These are phyloP conservation scores for Leccinum obscurum DNA, from an alignment of 768 basidiomycete species.

Conservation along the genomic window DNA sequence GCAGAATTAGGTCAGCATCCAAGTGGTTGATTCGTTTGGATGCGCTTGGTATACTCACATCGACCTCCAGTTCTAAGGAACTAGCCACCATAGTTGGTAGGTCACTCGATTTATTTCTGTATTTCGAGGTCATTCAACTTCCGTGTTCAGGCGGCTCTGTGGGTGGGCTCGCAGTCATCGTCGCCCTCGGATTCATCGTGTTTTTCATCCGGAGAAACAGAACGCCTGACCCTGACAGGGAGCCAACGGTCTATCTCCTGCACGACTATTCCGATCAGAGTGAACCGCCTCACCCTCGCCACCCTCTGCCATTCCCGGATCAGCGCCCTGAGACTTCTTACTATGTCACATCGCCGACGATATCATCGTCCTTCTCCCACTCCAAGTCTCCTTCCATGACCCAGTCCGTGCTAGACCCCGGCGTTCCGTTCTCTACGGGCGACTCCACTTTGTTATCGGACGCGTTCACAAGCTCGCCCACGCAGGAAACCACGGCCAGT, in stretches of 20 bases:
- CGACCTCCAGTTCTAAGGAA: not conserved
- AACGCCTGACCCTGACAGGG: not conserved
- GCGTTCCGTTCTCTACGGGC: not conserved
- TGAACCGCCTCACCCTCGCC: not conserved
- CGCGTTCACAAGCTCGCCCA: no score
- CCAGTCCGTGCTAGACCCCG: not conserved
- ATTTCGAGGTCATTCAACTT: not conserved
- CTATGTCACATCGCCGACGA: not conserved
- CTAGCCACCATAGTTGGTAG: not conserved
- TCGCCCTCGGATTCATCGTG: not conserved
- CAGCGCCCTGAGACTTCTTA: not conserved
- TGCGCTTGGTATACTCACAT: not conserved
- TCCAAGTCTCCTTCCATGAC: not conserved
- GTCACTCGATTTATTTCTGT: not conserved
- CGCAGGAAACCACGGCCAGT: no score
- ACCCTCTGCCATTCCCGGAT: not conserved
- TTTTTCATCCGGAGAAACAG: not conserved
- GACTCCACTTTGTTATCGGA: not conserved
- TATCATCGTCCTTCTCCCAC: not conserved
- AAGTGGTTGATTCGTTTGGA: not conserved
- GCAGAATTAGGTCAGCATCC: not conserved
- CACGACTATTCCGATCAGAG: not conserved
- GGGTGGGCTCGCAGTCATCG: not conserved
- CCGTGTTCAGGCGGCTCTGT: not conserved
- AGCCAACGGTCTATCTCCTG: not conserved